Percentiles rank a stretch among this genome's conserved stretches.
Evolutionary conservation across 495 filamentous ascomycete species (phyloP).

Genomic region (Neurospora tetraspora): DNA sequence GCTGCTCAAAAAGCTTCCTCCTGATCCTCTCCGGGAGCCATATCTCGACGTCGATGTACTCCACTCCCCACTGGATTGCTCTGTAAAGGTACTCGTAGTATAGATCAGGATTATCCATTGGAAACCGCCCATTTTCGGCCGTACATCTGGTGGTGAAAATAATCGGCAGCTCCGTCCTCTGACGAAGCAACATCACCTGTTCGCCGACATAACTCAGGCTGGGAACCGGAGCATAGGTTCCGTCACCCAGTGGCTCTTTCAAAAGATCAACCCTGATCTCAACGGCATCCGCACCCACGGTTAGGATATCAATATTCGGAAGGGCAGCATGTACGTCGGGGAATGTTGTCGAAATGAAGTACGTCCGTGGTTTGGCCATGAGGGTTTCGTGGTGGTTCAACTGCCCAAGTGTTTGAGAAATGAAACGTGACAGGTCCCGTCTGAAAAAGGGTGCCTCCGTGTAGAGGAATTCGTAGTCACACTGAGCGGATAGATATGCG

Average conservation of each 20-base stretch:
- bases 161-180: conserved; percentile 75
- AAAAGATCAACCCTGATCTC: conserved; percentile 76
- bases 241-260: conserved; percentile 56
- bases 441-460: conserved; percentile 58
- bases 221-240: conserved; percentile 48
- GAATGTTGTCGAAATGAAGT: conserved; percentile 78
- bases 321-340: conserved; percentile 75
- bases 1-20: conserved; percentile 50
- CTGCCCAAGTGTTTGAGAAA: conserved; percentile 68
- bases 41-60: conserved; percentile 79
- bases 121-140: conserved; percentile 70
- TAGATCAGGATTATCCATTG: conserved; percentile 64
- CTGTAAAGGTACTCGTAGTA: conserved; percentile 69
- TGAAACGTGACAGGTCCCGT: conserved; percentile 66
- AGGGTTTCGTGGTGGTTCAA: conserved; percentile 62
- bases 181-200: conserved; percentile 71
- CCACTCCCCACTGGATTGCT: conserved; percentile 76
- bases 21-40: conserved; percentile 74
- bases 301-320: conserved; percentile 74
- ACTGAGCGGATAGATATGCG: conserved; percentile 48
- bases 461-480: conserved; percentile 79
- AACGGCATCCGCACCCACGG: conserved; percentile 74
- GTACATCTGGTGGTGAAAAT: conserved; percentile 78
- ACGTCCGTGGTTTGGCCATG: conserved; percentile 64
- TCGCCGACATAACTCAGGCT: conserved; percentile 76